A percentile compares a stretch with the other conserved stretches of the same genome.
These are phyloP conservation scores for Lachnellula arida DNA, from an alignment of 2,329 filamentous ascomycete genomes.

Conservation along the genomic window DNA sequence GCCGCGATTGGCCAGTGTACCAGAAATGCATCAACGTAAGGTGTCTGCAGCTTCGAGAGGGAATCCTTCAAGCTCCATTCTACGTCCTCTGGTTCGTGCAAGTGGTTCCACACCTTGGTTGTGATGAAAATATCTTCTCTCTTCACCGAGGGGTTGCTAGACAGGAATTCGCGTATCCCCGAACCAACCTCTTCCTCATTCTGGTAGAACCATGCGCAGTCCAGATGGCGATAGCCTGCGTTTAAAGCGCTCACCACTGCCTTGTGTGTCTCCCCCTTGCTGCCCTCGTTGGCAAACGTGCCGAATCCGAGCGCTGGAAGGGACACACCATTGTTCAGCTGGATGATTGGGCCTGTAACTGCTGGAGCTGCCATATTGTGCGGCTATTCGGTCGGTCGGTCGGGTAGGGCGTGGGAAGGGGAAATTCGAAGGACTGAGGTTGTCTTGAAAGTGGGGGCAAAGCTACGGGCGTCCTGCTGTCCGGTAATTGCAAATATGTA, in stretches of 20 bases:
- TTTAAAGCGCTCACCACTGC: constrained; percentile 57
- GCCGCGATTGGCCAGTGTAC: constrained; percentile 77
- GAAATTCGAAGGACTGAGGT: background rate
- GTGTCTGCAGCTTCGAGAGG: constrained; percentile 65
- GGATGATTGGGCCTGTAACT: constrained; percentile 29
- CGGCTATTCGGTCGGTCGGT: background rate
- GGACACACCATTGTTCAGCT: constrained; percentile 34
- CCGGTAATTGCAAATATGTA: constrained; percentile 4
- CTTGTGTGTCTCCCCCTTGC: constrained; percentile 42
- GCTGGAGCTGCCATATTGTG: constrained; percentile 23
- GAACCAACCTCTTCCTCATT: constrained; percentile 81
- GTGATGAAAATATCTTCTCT: constrained; percentile 79
- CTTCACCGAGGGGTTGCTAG: constrained; percentile 53
- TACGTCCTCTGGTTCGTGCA: constrained; percentile 57
- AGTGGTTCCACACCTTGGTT: constrained; percentile 81
- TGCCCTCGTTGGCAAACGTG: constrained; percentile 30
- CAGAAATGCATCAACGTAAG: constrained; percentile 76
- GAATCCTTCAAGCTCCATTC: constrained; percentile 69
- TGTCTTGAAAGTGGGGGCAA: background rate
- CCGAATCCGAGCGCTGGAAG: constrained; percentile 44
- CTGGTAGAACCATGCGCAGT: constrained; percentile 71
- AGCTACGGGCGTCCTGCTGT: background rate
- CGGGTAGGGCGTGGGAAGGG: background rate
- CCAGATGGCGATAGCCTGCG: constrained; percentile 62
- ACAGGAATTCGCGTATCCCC: constrained; percentile 69